Evolutionary conservation across 495 filamentous ascomycete genomes (phyloP).

Genomic region (Massariosphaeria phaeospora): DNA sequence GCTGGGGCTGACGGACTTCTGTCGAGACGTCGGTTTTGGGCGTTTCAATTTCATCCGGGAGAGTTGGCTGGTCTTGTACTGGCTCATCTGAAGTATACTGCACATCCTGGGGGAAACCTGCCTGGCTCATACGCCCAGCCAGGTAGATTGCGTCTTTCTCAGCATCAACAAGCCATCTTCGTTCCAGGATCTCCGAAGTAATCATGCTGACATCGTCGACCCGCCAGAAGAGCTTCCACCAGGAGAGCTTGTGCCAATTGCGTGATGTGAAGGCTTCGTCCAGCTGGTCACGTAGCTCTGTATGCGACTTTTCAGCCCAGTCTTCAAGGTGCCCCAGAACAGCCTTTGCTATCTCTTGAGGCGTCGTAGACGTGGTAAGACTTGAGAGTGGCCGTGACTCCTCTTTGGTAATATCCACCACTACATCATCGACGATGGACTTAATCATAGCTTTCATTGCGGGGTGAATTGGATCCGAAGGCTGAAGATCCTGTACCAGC

Average conservation of each 20-base stretch:
- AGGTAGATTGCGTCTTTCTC: slow-evolving; percentile 75
- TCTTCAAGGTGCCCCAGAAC: slow-evolving; percentile 55
- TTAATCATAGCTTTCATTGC: slow-evolving; percentile 60
- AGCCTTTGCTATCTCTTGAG: slow-evolving; percentile 43
- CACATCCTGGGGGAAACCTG: slow-evolving; percentile 42
- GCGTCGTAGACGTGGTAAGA: slow-evolving; percentile 36
- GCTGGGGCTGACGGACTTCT: slow-evolving; percentile 19
- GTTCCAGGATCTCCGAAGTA: slow-evolving; percentile 66
- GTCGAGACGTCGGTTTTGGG: slow-evolving; percentile 9
- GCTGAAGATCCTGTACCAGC: slow-evolving; percentile 50
- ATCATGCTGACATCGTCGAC: slow-evolving; percentile 86
- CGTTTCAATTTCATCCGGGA: background rate
- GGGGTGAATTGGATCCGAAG: slow-evolving; percentile 50
- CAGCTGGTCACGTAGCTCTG: slow-evolving; percentile 73
- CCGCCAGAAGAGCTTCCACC: slow-evolving; percentile 95
- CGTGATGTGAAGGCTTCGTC: slow-evolving; percentile 64
- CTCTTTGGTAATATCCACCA: slow-evolving; percentile 49
- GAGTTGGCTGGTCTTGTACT: background rate
- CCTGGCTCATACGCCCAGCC: slow-evolving; percentile 71
- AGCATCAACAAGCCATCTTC: slow-evolving; percentile 65
- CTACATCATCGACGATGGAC: slow-evolving; percentile 59
- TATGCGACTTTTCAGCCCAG: slow-evolving; percentile 77
- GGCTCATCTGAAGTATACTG: background rate
- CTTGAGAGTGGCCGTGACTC: slow-evolving; percentile 44
- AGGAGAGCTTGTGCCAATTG: slow-evolving; percentile 69